These are phyloP conservation scores for Oidium heveae DNA, from an alignment of 2,329 filamentous ascomycete genomes.

Conservation along the genomic window DNA sequence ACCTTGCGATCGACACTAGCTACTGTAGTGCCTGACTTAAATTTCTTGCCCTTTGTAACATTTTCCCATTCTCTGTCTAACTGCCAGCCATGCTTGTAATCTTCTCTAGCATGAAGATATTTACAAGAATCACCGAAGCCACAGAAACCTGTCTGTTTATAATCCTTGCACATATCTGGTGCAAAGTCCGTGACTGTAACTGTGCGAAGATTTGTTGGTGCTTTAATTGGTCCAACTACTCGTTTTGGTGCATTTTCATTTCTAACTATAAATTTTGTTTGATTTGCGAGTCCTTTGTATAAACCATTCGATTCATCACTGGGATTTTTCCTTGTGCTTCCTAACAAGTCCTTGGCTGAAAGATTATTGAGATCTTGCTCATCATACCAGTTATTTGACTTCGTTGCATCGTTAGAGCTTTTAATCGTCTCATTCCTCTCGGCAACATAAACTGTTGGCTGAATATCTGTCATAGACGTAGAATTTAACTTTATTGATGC, in stretches of 20 bases:
- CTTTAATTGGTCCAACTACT: slow-evolving; percentile 65
- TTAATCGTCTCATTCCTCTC: slow-evolving; percentile 37
- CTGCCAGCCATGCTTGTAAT: slow-evolving; percentile 84
- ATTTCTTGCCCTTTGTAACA: slow-evolving; percentile 45
- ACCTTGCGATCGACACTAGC: slow-evolving; percentile 12
- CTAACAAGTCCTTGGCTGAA: slow-evolving; percentile 27
- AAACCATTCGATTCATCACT: slow-evolving; percentile 30
- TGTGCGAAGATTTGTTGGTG: slow-evolving; percentile 68
- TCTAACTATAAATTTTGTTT: slow-evolving; percentile 48
- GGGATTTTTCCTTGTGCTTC: slow-evolving; percentile 22
- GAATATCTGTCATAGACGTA: slow-evolving; percentile 19
- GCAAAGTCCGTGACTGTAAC: slow-evolving; percentile 79
- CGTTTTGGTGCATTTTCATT: slow-evolving; percentile 48
- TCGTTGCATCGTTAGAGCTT: slow-evolving; percentile 66
- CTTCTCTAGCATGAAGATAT: slow-evolving; percentile 49
- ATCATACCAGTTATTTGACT: slow-evolving; percentile 72
- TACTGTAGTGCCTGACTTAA: slow-evolving; percentile 26
- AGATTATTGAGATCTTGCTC: slow-evolving; percentile 25
- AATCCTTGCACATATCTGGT: slow-evolving; percentile 88
- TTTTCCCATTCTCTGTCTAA: slow-evolving; percentile 86
- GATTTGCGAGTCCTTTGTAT: slow-evolving; percentile 53
- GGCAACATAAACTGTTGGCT: slow-evolving; percentile 29
- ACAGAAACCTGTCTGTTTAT: slow-evolving; percentile 45
- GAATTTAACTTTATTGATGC: slow-evolving; percentile 29
- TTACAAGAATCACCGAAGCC: slow-evolving; percentile 35